These are phyloP conservation scores for Amanita thiersii DNA, from an alignment of 768 basidiomycete species.

Conservation along the genomic window DNA sequence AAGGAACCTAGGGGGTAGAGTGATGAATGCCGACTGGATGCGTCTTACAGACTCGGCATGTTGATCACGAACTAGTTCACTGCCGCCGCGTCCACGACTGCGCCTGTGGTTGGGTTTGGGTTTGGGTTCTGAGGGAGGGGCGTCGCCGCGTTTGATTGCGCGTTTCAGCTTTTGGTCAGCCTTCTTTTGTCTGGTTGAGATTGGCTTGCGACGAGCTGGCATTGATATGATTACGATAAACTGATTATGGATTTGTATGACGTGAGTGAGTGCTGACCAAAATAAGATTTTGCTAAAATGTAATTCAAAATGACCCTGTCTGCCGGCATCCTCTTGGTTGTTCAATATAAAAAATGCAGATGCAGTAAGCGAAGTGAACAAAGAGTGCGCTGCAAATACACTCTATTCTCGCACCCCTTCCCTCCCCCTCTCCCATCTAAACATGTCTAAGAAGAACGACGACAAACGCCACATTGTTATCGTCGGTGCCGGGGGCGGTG, in stretches of 20 bases:
- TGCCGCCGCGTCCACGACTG: conserved; percentile 13
- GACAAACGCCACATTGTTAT: conserved; percentile 30
- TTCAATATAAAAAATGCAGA: too few relatives aligned
- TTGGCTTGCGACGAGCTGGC: conserved; percentile 42
- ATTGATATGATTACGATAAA: conserved; percentile 14
- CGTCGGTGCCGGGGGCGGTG: conserved; percentile 46
- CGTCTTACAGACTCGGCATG: conserved; percentile 35
- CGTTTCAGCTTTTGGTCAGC: conserved; percentile 71
- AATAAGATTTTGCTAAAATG: too few relatives aligned
- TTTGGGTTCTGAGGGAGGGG: conserved; percentile 28
- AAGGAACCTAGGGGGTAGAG: conserved; percentile 49
- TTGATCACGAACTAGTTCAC: background rate
- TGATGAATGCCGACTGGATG: conserved; percentile 67
- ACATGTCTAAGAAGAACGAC: too few relatives aligned
- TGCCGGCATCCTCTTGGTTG: too few relatives aligned
- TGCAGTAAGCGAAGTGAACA: too few relatives aligned
- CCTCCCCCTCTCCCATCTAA: too few relatives aligned
- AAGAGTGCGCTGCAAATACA: too few relatives aligned
- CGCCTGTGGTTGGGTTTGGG: conserved; percentile 18
- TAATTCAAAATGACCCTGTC: too few relatives aligned
- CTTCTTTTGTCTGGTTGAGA: conserved; percentile 62
- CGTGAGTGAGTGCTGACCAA: too few relatives aligned
- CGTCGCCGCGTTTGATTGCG: conserved; percentile 78
- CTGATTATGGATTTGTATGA: too few relatives aligned
- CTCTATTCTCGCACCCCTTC: too few relatives aligned